Percentiles rank a stretch among this genome's conserved stretches.
These are phyloP conservation scores for Colletotrichum kahawae DNA, from an alignment of 2,329 filamentous ascomycete species.

Conservation along the genomic window DNA sequence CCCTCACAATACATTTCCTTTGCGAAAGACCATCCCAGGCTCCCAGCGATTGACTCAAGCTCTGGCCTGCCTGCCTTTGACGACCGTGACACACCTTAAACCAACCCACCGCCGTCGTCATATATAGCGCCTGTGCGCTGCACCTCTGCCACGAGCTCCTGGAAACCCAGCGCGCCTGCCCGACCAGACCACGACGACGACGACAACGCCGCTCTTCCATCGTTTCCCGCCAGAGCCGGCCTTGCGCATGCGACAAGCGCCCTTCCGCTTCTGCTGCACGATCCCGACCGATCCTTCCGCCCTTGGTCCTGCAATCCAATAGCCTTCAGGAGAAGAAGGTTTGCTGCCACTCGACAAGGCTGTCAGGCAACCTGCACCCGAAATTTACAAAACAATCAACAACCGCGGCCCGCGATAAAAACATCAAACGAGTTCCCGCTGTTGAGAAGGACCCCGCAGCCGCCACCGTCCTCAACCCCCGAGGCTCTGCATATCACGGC, in stretches of 20 bases:
- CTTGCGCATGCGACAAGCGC: neutral
- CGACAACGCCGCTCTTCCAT: neutral
- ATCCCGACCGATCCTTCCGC: slow-evolving; percentile 1
- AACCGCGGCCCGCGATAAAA: neutral
- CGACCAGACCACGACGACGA: neutral
- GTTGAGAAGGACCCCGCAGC: neutral
- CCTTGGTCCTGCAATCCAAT: neutral
- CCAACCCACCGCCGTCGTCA: neutral
- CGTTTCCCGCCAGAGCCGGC: neutral
- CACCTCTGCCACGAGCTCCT: neutral
- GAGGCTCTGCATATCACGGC: slow-evolving; percentile 5
- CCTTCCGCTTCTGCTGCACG: neutral
- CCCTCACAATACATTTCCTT: slow-evolving; percentile 16
- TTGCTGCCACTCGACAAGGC: neutral
- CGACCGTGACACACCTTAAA: neutral
- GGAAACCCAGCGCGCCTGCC: neutral
- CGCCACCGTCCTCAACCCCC: neutral
- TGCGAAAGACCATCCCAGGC: slow-evolving; percentile 2
- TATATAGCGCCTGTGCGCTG: neutral
- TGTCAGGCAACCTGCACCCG: slow-evolving; percentile 5
- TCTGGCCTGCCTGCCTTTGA: slow-evolving; percentile 10
- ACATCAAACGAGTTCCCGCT: slow-evolving; percentile 1
- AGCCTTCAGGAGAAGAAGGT: neutral
- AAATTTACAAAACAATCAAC: neutral
- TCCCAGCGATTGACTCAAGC: slow-evolving; percentile 19